Evolutionary conservation across 495 filamentous ascomycete genomes (phyloP), one percentile per base, ranked within the genome.

Genomic region (Staphylotrichum tortipilum): DNA sequence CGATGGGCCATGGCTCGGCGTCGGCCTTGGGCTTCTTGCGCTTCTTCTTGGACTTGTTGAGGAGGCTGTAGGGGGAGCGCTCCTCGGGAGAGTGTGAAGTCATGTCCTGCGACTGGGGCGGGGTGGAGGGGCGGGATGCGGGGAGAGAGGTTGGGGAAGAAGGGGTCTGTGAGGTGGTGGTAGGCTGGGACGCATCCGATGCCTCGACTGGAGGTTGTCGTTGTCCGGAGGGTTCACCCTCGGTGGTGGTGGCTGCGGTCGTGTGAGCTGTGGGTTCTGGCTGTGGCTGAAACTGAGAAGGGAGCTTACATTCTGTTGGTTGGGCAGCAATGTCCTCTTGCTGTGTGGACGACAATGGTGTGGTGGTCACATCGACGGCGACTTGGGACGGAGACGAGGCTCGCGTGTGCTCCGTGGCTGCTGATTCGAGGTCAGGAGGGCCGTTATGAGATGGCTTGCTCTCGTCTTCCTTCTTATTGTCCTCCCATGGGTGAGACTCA

Each of bases 31-130:
- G 35, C 49, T 48, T 50, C 4, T 46, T 43, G 30, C 42, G 34
- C 53, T 59, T 66, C 53, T 63, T 60, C 42, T 60, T 63, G 40
- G 56, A 55, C 47, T 58, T 57, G 50, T 54, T 61, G 19, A 47
- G 48, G 29, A 63, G 58, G 44, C 57, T 63, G 47, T 63, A 60
- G 9, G 49, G 57, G 1, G 59, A 52, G 19, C 51, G 46, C 24
- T 55, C 49, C 23, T 54, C 51, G 7, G 44, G 47, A 22, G 18
- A 29, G 12, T 52, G 47, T 43, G 36, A 24, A 19, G 54, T 35
- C 57, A 60, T 58, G 36, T 52, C 41, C 23, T 35, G 35, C 8
- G 52, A 31, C 6, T 29, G 42, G 42, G 23, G 22, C 56, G 35
- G 38, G 31, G 15, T 21, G 35, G 26, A 21, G 42, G 14, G 14